A percentile compares a stretch with the other conserved stretches of the same genome.
phyloP scores from a whole-genome alignment of 768 basidiomycete genomes.

The Amyloporia xantha region DNA sequence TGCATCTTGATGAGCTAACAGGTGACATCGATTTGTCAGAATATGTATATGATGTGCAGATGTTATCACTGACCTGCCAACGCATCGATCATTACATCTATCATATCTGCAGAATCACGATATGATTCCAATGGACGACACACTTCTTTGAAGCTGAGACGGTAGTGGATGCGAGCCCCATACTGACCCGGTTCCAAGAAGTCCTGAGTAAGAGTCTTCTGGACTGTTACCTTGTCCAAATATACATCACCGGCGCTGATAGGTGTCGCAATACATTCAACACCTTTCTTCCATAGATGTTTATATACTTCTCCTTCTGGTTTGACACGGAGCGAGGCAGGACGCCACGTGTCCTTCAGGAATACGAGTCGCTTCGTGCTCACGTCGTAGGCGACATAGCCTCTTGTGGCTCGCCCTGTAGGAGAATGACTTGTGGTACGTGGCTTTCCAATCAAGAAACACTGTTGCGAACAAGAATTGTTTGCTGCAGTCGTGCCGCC shows the following conservation, averaged over 20 bases:
- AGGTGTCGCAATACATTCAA: neutral
- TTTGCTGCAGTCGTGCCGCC: too few relatives aligned
- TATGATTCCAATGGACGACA: slow-evolving; percentile 2
- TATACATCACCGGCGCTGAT: neutral
- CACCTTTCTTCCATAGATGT: neutral
- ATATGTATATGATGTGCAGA: neutral
- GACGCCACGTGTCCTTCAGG: slow-evolving; percentile 12
- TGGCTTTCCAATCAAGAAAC: slow-evolving; percentile 10
- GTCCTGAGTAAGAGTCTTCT: neutral
- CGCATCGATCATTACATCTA: neutral
- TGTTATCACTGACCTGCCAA: neutral
- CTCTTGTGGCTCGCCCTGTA: slow-evolving; percentile 5
- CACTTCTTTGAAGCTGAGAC: slow-evolving; percentile 8
- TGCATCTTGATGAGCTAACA: neutral
- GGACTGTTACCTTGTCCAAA: neutral
- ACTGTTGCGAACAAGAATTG: too few relatives aligned
- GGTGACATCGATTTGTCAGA: neutral
- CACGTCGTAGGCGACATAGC: slow-evolving; percentile 10
- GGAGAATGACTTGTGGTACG: neutral
- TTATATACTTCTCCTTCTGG: slow-evolving; percentile 5
- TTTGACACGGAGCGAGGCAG: neutral
- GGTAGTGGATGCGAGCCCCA: slow-evolving; percentile 5
- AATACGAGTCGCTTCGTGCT: slow-evolving; percentile 4
- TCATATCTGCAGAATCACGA: neutral
- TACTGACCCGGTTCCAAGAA: neutral